Percentiles rank a stretch among this genome's conserved stretches.
phyloP scores from a whole-genome alignment of 306 rosid genomes.

The Dalbergia cochinchinensis region DNA sequence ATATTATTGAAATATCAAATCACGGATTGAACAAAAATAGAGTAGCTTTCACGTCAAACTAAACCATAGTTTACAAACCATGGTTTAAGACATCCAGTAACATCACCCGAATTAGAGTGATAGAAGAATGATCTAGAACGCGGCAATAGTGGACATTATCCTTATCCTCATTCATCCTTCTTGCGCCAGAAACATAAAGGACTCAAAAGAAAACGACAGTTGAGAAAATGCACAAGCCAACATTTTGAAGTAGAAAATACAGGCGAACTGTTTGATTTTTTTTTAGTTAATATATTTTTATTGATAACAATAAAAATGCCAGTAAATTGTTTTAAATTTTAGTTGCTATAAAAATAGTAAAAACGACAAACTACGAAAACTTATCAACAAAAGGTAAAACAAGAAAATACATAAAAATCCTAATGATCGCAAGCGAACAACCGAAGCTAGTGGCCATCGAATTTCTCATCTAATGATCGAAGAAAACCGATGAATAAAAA shows the following conservation, averaged over 20 bases:
- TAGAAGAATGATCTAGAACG: background rate
- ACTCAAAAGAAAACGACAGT: slow-evolving; percentile 30
- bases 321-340: too few relatives aligned
- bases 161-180: slow-evolving; percentile 39
- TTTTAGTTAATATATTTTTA: too few relatives aligned
- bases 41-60: background rate
- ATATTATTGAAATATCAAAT: background rate
- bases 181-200: slow-evolving; percentile 15
- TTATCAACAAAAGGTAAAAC: too few relatives aligned
- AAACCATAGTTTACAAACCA: background rate
- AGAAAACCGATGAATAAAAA: slow-evolving; percentile 13
- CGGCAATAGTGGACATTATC: background rate
- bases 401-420: background rate
- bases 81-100: background rate
- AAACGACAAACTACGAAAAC: too few relatives aligned
- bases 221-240: slow-evolving; percentile 22
- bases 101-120: background rate
- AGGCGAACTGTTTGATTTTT: background rate
- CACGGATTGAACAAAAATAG: background rate
- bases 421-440: slow-evolving; percentile 32
- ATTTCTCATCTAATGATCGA: background rate
- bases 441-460: slow-evolving; percentile 19
- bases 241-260: slow-evolving; percentile 37
- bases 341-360: background rate
- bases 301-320: too few relatives aligned